Conservation (phyloP, 2,329 filamentous ascomycete genomes). For the Cordyceps tenuipes region DNA sequence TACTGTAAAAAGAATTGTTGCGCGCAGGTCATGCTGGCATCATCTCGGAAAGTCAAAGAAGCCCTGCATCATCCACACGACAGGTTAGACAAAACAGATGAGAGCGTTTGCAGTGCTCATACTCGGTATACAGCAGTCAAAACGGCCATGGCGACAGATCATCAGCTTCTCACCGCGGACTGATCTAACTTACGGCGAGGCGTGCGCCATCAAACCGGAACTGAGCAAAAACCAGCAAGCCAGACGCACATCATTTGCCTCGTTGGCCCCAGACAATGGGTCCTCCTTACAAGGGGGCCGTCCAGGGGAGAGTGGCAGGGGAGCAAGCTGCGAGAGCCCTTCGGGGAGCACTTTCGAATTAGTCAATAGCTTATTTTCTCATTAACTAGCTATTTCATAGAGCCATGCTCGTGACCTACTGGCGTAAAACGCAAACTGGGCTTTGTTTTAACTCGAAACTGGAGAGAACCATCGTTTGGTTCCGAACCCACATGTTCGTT, state of each 20-base stretch:
- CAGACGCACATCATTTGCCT: neutral
- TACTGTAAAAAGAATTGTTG: neutral
- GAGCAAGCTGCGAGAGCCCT: neutral
- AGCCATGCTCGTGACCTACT: neutral
- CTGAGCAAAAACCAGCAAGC: neutral
- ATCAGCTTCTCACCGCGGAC: neutral
- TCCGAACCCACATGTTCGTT: neutral
- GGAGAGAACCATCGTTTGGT: neutral
- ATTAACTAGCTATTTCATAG: neutral
- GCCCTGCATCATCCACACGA: constrained; percentile 4
- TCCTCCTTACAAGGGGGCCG: neutral
- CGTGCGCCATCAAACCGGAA: neutral
- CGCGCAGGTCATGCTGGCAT: neutral
- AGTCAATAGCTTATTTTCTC: neutral
- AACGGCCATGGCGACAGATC: neutral
- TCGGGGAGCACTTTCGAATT: neutral
- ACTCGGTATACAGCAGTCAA: constrained; percentile 3
- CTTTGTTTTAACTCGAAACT: neutral
- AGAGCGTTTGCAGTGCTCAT: neutral
- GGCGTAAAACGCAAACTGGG: neutral
- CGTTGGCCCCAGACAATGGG: neutral
- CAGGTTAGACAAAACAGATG: neutral
- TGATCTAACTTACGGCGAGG: neutral
- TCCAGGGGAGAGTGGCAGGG: neutral
- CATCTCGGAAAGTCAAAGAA: neutral